Conservation (phyloP, 1,284 basidiomycete genomes). For the Ceratobasidium sp. region DNA sequence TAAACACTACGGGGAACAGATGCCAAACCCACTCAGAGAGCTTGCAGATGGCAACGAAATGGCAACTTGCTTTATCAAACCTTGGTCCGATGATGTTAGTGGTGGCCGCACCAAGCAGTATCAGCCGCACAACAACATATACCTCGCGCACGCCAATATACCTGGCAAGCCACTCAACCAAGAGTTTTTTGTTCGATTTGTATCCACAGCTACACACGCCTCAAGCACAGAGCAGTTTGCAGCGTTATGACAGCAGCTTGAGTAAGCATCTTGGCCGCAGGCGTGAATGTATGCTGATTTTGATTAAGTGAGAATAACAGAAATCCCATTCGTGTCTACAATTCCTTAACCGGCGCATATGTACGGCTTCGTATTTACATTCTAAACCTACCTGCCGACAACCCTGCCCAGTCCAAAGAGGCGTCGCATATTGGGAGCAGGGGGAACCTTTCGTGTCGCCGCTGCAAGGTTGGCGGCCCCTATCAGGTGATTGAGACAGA, state of each 20-base stretch:
- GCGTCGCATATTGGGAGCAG: neutral
- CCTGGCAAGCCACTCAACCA: conserved; percentile 48
- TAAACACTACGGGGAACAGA: neutral
- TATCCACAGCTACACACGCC: conserved; percentile 58
- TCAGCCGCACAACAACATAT: conserved; percentile 56
- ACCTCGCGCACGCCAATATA: conserved; percentile 52
- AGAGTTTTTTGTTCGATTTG: conserved; percentile 57
- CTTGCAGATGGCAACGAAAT: conserved; percentile 50
- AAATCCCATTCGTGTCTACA: conserved; percentile 1
- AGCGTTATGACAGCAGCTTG: conserved; percentile 51
- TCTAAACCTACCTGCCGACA: neutral
- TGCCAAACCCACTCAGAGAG: conserved; percentile 50
- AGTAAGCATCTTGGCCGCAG: conserved; percentile 52
- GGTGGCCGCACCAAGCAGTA: conserved; percentile 56
- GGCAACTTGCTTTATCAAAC: conserved; percentile 51
- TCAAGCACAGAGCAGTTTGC: conserved; percentile 56
- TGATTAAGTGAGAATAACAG: conserved; percentile 41
- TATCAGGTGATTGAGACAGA: neutral
- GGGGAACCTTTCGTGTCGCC: neutral
- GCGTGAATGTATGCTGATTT: neutral
- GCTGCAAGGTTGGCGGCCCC: neutral
- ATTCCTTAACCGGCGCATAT: neutral
- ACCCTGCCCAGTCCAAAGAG: neutral
- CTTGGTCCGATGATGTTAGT: conserved; percentile 55
- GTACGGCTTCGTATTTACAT: neutral